A percentile compares a stretch with the other conserved stretches of the same genome.
Conservation (phyloP, 169 alveolate species). For the Plasmodium knowlesi region DNA sequence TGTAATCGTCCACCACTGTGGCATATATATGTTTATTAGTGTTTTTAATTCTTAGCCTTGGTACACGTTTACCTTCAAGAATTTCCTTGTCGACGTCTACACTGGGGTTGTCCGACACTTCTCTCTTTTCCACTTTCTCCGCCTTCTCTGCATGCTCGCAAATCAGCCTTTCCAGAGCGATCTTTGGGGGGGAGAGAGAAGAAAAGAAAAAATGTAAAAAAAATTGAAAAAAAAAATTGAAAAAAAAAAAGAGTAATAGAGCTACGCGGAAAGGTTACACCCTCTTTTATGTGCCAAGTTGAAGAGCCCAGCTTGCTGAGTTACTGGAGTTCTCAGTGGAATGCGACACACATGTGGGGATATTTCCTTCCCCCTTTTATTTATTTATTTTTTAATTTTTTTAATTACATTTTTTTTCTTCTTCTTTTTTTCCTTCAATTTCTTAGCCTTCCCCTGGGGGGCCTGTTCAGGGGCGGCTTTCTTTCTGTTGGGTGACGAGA, state of each 20-base stretch:
- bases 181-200: too few species aligned
- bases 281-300: background rate
- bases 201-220: too few species aligned
- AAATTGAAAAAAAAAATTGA: background rate
- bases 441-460: background rate
- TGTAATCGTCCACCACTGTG: slow-evolving; percentile 81
- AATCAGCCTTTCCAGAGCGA: slow-evolving; percentile 59
- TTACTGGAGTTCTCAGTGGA: background rate
- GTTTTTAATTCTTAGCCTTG: slow-evolving; percentile 77
- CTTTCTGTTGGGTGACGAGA: background rate
- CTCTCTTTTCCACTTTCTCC: slow-evolving; percentile 6
- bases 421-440: background rate
- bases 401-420: slow-evolving; percentile 22
- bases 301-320: background rate
- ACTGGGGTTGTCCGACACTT: slow-evolving; percentile 32
- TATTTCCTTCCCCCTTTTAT: background rate
- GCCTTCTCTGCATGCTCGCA: slow-evolving; percentile 76
- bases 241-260: background rate
- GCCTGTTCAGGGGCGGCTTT: slow-evolving; percentile 4
- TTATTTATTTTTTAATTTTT: background rate
- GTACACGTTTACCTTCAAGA: slow-evolving; percentile 79
- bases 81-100: slow-evolving; percentile 77
- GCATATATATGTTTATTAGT: slow-evolving; percentile 83
- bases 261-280: background rate
- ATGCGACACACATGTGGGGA: background rate